A percentile compares a stretch with the other conserved stretches of the same genome.
phyloP scores from a whole-genome alignment of 192 early-diverging fungal genomes.

The Coemansia sp. region DNA sequence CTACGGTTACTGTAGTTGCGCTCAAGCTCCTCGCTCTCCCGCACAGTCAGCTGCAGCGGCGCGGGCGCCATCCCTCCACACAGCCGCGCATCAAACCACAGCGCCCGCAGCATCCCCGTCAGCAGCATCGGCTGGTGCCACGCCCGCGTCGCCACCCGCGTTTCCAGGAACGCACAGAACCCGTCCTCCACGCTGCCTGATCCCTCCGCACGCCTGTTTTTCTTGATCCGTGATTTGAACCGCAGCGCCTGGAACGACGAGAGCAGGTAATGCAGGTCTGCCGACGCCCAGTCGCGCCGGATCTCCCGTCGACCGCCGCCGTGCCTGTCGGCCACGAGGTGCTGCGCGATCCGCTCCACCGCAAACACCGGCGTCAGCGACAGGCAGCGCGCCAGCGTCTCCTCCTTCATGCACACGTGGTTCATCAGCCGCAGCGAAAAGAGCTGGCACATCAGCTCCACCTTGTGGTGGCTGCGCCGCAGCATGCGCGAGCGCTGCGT shows the following conservation, averaged over 20 bases:
- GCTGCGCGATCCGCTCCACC: slow-evolving; percentile 19
- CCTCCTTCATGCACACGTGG: slow-evolving; percentile 7
- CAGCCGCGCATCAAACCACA: slow-evolving; percentile 35
- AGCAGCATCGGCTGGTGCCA: slow-evolving; percentile 49
- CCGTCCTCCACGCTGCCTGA: neutral
- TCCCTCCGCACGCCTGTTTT: no score
- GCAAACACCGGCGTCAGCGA: slow-evolving; percentile 22
- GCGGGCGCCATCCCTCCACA: slow-evolving; percentile 34
- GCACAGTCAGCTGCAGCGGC: slow-evolving; percentile 29
- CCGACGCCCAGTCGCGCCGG: slow-evolving; percentile 41
- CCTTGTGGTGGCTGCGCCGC: slow-evolving; percentile 40
- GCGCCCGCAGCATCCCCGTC: slow-evolving; percentile 22
- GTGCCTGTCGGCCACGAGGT: slow-evolving; percentile 19
- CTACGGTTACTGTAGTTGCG: neutral
- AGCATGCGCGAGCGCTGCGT: slow-evolving; percentile 29
- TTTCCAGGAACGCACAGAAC: slow-evolving; percentile 18
- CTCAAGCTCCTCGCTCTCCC: slow-evolving; percentile 28
- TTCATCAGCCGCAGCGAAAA: slow-evolving; percentile 15
- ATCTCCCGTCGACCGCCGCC: slow-evolving; percentile 11
- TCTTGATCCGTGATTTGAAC: neutral
- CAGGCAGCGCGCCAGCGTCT: slow-evolving; percentile 11
- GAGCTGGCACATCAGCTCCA: slow-evolving; percentile 24
- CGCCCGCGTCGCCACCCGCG: slow-evolving; percentile 9
- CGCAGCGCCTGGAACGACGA: slow-evolving; percentile 11
- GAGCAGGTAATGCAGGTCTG: slow-evolving; percentile 32